phyloP scores from a whole-genome alignment of 331 rosid species.

The Quercus lobata region DNA sequence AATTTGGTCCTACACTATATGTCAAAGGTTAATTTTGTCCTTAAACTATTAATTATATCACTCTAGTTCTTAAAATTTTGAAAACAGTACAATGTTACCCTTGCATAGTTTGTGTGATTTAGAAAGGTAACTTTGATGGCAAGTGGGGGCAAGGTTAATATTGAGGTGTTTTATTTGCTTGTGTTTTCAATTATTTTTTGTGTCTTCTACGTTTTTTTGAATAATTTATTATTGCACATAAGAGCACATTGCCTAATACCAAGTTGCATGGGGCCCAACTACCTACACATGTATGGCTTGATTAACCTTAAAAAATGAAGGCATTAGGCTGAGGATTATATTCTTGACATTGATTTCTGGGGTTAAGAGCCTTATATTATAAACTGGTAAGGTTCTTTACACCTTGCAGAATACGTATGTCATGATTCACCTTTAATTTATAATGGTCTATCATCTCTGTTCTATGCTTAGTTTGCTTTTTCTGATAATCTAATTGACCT shows the following conservation, averaged over 20 bases:
- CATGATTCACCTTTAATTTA: background rate
- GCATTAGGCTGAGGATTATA: background rate
- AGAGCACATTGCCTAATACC: background rate
- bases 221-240: background rate
- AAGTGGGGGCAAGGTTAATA: too few relatives aligned
- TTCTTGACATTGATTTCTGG: background rate
- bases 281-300: background rate
- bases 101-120: too few relatives aligned
- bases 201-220: background rate
- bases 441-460: background rate
- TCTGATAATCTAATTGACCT: background rate
- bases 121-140: too few relatives aligned
- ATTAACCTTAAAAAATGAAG: background rate
- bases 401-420: background rate
- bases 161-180: background rate
- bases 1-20: too few relatives aligned
- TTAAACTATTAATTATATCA: too few relatives aligned
- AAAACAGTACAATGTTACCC: too few relatives aligned
- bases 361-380: conserved; percentile 6
- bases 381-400: background rate
- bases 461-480: background rate
- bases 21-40: too few relatives aligned
- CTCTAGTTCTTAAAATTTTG: too few relatives aligned
- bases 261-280: background rate
- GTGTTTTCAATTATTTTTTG: background rate